These are phyloP conservation scores for Ophiosphaerella korrae DNA, from an alignment of 2,329 filamentous ascomycete genomes.

Conservation along the genomic window DNA sequence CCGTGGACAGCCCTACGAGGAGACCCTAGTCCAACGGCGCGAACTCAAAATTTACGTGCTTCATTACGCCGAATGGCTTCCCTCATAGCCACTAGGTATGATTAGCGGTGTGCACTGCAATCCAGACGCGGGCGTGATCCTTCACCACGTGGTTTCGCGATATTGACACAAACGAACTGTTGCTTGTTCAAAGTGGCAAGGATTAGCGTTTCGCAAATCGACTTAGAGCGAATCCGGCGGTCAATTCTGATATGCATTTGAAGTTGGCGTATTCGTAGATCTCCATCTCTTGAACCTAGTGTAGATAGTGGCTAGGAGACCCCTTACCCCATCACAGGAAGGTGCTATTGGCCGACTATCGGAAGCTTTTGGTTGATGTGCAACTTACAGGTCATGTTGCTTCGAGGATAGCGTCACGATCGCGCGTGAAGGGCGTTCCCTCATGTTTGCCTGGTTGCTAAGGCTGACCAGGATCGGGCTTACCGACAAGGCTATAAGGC, in stretches of 20 bases:
- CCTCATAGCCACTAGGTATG: conserved; percentile 3
- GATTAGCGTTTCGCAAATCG: not conserved
- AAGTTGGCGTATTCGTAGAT: not conserved
- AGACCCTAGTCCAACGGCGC: not conserved
- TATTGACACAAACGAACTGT: not conserved
- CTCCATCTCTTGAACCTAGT: not conserved
- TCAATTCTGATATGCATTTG: not conserved
- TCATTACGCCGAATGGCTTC: conserved; percentile 2
- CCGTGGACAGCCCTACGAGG: conserved; percentile 1
- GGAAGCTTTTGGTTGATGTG: not conserved
- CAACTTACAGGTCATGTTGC: not conserved
- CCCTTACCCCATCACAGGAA: not conserved
- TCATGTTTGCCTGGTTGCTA: not conserved
- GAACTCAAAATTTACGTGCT: not conserved
- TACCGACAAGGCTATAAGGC: conserved; percentile 1
- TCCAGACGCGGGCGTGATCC: not conserved
- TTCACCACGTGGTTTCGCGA: not conserved
- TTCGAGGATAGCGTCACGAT: not conserved
- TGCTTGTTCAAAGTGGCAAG: not conserved
- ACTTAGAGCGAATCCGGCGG: not conserved
- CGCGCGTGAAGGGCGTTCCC: conserved; percentile 1
- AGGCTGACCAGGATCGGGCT: conserved; percentile 6
- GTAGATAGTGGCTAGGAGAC: not conserved
- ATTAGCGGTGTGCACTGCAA: conserved; percentile 1
- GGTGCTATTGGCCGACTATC: not conserved